Evolutionary conservation across 2,329 filamentous ascomycete genomes (phyloP).

Genomic region (Pezicula radicicola): DNA sequence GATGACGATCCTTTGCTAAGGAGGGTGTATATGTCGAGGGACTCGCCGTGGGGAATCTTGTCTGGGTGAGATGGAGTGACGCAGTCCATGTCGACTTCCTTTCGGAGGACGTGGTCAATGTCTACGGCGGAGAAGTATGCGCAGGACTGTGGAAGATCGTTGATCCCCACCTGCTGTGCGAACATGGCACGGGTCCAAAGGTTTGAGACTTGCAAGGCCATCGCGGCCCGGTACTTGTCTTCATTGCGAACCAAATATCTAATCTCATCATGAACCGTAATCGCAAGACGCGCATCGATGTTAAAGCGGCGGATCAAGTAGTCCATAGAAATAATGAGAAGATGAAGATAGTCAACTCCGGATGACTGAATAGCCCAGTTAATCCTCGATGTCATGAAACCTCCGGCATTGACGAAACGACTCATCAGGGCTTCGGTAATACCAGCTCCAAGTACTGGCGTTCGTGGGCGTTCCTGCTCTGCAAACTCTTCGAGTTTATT

Average conservation of each 20-base stretch:
- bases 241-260: conserved; percentile 83
- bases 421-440: conserved; percentile 95
- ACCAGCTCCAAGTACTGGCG: conserved; percentile 87
- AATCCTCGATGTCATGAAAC: conserved; percentile 92
- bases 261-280: conserved; percentile 98
- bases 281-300: conserved; percentile 78
- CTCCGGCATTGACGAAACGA: conserved; percentile 81
- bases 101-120: conserved; percentile 91
- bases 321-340: conserved; percentile 92
- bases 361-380: conserved; percentile 99
- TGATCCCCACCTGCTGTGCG: conserved; percentile 90
- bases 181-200: conserved; percentile 98
- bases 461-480: conserved; percentile 86
- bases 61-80: conserved; percentile 81
- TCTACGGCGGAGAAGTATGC: conserved; percentile 96
- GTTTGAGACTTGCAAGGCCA: conserved; percentile 92
- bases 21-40: conserved; percentile 76
- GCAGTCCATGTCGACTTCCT: conserved; percentile 98
- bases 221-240: conserved; percentile 84
- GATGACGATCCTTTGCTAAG: conserved; percentile 70
- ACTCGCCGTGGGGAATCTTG: conserved; percentile 81
- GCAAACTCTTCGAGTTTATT: conserved; percentile 98
- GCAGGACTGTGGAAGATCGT: conserved; percentile 89
- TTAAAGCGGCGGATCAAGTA: conserved; percentile 84
- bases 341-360: conserved; percentile 93